Evolutionary conservation across 2,329 filamentous ascomycete genomes (phyloP).

Genomic region (Arthrinium puccinioides): DNA sequence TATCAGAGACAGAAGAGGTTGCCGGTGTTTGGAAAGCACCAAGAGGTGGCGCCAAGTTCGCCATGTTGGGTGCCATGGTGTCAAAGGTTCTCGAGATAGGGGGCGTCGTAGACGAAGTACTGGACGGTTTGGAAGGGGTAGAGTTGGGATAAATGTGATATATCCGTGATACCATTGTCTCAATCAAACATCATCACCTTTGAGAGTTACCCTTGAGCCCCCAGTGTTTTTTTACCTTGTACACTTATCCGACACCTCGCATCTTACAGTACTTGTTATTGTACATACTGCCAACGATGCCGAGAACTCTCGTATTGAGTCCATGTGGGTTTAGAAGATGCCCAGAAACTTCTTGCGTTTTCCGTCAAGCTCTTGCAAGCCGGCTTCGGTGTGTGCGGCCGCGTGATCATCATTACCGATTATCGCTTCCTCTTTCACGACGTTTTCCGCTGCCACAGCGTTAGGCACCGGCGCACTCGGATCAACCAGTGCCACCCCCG

Average conservation of each 20-base stretch:
- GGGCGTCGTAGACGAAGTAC: conserved; percentile 78
- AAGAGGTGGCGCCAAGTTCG: conserved; percentile 73
- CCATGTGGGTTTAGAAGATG: conserved; percentile 67
- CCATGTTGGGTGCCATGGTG: conserved; percentile 65
- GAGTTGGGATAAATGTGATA: conserved; percentile 39
- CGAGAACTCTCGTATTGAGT: no score
- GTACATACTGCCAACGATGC: no score
- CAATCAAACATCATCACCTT: no score
- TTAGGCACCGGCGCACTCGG: conserved; percentile 4
- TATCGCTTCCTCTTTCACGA: no score
- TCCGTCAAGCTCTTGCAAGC: no score
- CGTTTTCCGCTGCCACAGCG: conserved; percentile 6
- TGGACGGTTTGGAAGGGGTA: conserved; percentile 72
- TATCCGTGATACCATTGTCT: conserved; percentile 4
- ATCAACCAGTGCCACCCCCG: background rate
- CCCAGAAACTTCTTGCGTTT: conserved; percentile 77
- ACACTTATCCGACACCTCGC: no score
- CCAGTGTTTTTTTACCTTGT: no score
- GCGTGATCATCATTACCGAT: background rate
- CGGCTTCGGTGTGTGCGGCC: conserved; percentile 4
- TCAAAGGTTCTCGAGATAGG: conserved; percentile 68
- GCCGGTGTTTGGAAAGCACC: conserved; percentile 83
- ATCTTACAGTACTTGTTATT: no score
- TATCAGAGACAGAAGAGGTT: conserved; percentile 45
- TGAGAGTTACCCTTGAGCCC: no score